Evolutionary conservation across 1,284 basidiomycete genomes (phyloP).

Genomic region (Rugosomyces carneus): DNA sequence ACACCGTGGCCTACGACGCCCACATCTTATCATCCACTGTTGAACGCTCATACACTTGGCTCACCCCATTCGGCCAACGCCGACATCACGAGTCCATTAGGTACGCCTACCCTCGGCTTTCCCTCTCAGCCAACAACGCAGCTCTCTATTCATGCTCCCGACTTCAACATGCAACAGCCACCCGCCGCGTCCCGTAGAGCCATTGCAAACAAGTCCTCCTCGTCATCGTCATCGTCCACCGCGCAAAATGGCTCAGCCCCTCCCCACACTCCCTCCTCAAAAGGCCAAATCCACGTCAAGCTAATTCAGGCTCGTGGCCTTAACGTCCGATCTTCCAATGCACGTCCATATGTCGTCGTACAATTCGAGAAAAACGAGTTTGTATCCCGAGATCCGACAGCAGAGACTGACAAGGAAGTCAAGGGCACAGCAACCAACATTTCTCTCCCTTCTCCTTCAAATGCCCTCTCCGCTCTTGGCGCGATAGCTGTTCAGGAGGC

Average conservation of each 20-base stretch:
- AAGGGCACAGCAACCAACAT: conserved; percentile 69
- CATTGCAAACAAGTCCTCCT: conserved; percentile 29
- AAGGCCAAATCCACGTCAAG: conserved; percentile 91
- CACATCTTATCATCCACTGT: conserved; percentile 26
- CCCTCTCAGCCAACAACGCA: conserved; percentile 63
- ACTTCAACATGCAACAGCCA: conserved; percentile 65
- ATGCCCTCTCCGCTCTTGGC: conserved; percentile 61
- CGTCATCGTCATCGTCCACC: conserved; percentile 38
- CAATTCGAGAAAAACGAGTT: conserved; percentile 99
- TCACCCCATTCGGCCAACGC: conserved; percentile 25
- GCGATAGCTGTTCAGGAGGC: conserved; percentile 45
- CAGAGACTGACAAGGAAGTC: conserved; percentile 82
- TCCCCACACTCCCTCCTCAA: conserved; percentile 40
- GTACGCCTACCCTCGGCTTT: conserved; percentile 30
- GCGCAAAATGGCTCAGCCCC: conserved; percentile 27
- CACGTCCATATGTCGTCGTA: conserved; percentile 92
- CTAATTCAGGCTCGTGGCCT: conserved; percentile 91
- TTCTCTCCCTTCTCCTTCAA: conserved; percentile 52
- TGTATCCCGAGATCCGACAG: conserved; percentile 85
- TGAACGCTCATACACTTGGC: conserved; percentile 18
- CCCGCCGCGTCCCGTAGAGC: conserved; percentile 39
- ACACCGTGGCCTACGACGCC: conserved; percentile 21
- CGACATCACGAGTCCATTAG: conserved; percentile 33
- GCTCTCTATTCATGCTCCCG: conserved; percentile 74
- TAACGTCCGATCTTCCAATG: conserved; percentile 58